Base-by-base conservation (phyloP, 2,329 filamentous ascomycete genomes). In the Ceratocystis lukuohia region DNA sequence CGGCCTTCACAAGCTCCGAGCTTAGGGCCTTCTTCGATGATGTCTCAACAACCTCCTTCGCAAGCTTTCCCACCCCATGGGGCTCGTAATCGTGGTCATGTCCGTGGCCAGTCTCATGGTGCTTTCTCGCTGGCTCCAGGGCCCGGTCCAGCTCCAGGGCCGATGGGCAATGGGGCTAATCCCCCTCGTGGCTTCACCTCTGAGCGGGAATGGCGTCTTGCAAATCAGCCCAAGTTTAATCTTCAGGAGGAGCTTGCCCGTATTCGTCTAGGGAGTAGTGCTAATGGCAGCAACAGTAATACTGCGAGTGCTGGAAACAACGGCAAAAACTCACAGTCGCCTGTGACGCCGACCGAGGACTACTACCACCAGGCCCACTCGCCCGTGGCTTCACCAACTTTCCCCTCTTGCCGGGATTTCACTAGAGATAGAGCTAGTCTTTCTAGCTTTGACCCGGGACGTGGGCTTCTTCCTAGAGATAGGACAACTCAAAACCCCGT, bases 271-370 rank as follows among this genome's bases (percentile, higher is more conserved):
- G 56, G 25, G 22, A 62, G 33, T 22, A 62, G 61, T 30, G 61
- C 41, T 8, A 63, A 41, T 25, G 33, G 61, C 10, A 50, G 33
- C 33, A 50, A 46, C 37, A 41, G 62, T 44, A 64, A 64, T 20
- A 44, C 33, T 20, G 12, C 12, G 10, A 65, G 22, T 20, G 65
- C 30, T 10, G 65, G 57, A 4, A 61, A 61, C 33, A 64, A 57
- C 20, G 66, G 57, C 10, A 68, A 63, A 44, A 68, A 68, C 66
- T 68, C 66, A 7, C 66, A 68, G 46, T 68, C 66, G 5, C 66
- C 66, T 3, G 62, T 62, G 5, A 63, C 66, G 12, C 66, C 66
- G n/a, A 68, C 53, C 4, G 66, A 68, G 6, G 66, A 68, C 28
- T 68, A 68, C 44, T 50, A 57, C 15, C 56, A 59, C 28, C 56